Conservation (phyloP, 2,329 filamentous ascomycete species). For the Thielaviopsis punctulata region DNA sequence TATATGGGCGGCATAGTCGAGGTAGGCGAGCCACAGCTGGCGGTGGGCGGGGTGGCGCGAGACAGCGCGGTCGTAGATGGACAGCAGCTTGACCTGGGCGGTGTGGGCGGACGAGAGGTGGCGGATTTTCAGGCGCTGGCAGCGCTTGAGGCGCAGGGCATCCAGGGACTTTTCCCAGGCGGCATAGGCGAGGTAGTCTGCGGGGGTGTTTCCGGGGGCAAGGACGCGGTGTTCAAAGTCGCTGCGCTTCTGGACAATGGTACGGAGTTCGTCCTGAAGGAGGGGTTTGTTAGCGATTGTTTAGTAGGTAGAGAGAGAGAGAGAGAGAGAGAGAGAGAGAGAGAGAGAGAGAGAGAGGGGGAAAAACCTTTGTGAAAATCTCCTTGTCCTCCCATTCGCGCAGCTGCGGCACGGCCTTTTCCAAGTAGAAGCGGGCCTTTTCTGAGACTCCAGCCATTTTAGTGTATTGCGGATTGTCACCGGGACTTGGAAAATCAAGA, state of each 20-base stretch:
- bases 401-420: constrained; percentile 80
- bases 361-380: constrained; percentile 60
- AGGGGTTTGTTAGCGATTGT: constrained; percentile 10
- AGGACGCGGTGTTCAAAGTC: constrained; percentile 87
- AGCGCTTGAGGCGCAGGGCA: constrained; percentile 62
- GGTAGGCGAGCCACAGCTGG: constrained; percentile 76
- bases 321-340: constrained; percentile 7
- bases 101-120: constrained; percentile 45
- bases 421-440: constrained; percentile 88
- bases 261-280: constrained; percentile 65
- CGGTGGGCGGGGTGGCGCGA: constrained; percentile 68
- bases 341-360: too few species aligned
- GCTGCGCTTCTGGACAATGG: constrained; percentile 77
- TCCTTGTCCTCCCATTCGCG: constrained; percentile 84
- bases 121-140: constrained; percentile 63
- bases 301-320: background rate
- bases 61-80: constrained; percentile 74
- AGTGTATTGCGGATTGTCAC: background rate
- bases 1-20: constrained; percentile 58
- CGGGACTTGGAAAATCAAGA: background rate
- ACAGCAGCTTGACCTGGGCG: constrained; percentile 70
- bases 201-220: constrained; percentile 55
- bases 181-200: constrained; percentile 73
- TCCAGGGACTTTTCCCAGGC: constrained; percentile 56
- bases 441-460: constrained; percentile 71